Evolutionary conservation across 2,329 filamentous ascomycete species (phyloP).

Genomic region (Claviceps arundinis): DNA sequence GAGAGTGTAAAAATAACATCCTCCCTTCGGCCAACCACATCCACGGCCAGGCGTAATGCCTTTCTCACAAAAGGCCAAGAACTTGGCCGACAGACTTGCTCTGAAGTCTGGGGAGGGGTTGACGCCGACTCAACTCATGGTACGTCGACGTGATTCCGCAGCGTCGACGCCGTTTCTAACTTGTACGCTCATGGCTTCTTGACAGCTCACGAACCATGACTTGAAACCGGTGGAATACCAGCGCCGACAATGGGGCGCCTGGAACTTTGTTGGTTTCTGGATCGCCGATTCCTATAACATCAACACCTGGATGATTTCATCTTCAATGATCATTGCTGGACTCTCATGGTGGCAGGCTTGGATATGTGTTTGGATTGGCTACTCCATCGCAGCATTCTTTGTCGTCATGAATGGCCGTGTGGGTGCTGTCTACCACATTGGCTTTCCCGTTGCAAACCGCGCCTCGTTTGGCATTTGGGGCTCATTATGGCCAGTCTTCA

Average conservation of each 20-base stretch:
- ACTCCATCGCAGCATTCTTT: conserved; percentile 63
- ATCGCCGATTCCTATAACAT: conserved; percentile 78
- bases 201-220: conserved; percentile 65
- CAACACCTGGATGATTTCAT: conserved; percentile 90
- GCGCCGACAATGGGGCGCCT: conserved; percentile 69
- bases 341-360: conserved; percentile 87
- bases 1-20: too few relatives aligned
- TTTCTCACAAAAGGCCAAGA: conserved; percentile 15
- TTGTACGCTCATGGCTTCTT: neutral
- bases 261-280: conserved; percentile 86
- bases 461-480: conserved; percentile 84
- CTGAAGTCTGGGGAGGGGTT: conserved; percentile 67
- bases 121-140: conserved; percentile 67
- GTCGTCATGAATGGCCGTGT: conserved; percentile 69
- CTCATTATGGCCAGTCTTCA: conserved; percentile 76
- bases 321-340: conserved; percentile 63
- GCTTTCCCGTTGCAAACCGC: conserved; percentile 69
- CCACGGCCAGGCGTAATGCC: neutral
- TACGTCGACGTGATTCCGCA: conserved; percentile 17
- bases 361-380: conserved; percentile 81
- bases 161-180: neutral
- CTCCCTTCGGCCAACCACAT: neutral
- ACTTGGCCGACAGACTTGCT: conserved; percentile 47
- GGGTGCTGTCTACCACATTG: conserved; percentile 77
- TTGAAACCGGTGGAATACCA: conserved; percentile 68